Percentiles rank a stretch among this genome's conserved stretches.
phyloP scores from a whole-genome alignment of 495 filamentous ascomycete species.

The Neurospora terricola region DNA sequence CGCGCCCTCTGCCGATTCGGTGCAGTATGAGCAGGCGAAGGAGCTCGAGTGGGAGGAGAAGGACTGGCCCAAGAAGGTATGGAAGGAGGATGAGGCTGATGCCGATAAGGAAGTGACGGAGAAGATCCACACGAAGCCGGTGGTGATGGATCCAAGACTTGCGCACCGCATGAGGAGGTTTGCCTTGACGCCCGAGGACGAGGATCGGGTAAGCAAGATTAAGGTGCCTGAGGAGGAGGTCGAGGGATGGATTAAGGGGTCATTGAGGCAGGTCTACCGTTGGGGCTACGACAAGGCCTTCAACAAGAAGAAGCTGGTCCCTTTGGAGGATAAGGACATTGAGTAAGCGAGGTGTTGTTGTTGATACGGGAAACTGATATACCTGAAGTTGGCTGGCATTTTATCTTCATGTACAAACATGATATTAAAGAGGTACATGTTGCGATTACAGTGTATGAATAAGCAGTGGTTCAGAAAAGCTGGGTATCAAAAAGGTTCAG shows the following conservation, averaged over 20 bases:
- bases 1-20: slow-evolving; percentile 10
- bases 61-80: slow-evolving; percentile 78
- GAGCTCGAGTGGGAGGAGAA: slow-evolving; percentile 66
- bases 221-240: slow-evolving; percentile 56
- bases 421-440: neutral
- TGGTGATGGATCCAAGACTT: slow-evolving; percentile 73
- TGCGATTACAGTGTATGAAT: slow-evolving; percentile 2
- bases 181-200: slow-evolving; percentile 52
- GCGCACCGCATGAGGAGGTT: slow-evolving; percentile 73
- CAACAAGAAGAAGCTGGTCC: slow-evolving; percentile 13
- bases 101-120: slow-evolving; percentile 33
- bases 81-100: slow-evolving; percentile 55
- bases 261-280: slow-evolving; percentile 31
- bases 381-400: neutral
- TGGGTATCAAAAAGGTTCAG: neutral
- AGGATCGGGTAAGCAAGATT: slow-evolving; percentile 54
- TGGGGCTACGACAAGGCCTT: slow-evolving; percentile 27
- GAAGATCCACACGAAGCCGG: slow-evolving; percentile 64
- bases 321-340: slow-evolving; percentile 17
- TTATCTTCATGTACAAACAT: neutral
- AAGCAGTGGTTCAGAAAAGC: slow-evolving; percentile 1
- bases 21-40: slow-evolving; percentile 56
- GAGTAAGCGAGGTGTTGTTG: slow-evolving; percentile 4
- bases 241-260: slow-evolving; percentile 50
- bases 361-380: neutral